Evolutionary conservation across 1,284 basidiomycete species (phyloP), one percentile per base, ranked within the genome.

Genomic region (Somion occarium): DNA sequence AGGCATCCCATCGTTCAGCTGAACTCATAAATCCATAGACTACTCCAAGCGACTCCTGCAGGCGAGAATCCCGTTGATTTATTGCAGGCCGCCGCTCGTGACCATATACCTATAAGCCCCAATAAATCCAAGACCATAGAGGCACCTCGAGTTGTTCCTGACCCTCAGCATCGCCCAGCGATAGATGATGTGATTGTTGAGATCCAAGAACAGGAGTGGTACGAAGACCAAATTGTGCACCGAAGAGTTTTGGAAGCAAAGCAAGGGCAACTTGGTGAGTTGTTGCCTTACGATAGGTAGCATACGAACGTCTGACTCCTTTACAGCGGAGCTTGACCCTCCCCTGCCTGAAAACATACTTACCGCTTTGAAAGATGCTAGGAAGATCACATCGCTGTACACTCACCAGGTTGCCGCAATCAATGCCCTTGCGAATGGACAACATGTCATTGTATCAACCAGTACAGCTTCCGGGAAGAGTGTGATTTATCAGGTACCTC

Each of bases 391-490:
- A 2, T 70, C 76, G 1, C 68, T 95, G 38, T 96, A 93, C 63
- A 73, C 73, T 3, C 93, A 96, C 59, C 93, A 96, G 68, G 82
- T 82, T 3, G 71, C 75, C 27, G 90, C 93, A 1, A 86, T 96
- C 55, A 78, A 82, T 54, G 81, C 84, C 0, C 72, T 96, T 18
- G 66, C 73, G 9, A 62, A 69, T 34, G 79, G 80, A 4, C 78
- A 79, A 48, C 77, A 92, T 64, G 91, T 94, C 22, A 91, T 96
- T 44, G 89, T 95, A 18, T 93, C 91, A 1, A 96, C 93, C 0
- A 88, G 86, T 58, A 96, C 93, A 2, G 92, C 92, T 2, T 93
- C 91, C 2, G 93, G 93, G 5, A 96, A 96, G 69, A 94, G 91
- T 64, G 75, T 96, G 19, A 93, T 96, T 47, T 96, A 92, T 65